These are phyloP conservation scores for Penicillium sp. DNA, from an alignment of 2,329 filamentous ascomycete species.

Conservation along the genomic window DNA sequence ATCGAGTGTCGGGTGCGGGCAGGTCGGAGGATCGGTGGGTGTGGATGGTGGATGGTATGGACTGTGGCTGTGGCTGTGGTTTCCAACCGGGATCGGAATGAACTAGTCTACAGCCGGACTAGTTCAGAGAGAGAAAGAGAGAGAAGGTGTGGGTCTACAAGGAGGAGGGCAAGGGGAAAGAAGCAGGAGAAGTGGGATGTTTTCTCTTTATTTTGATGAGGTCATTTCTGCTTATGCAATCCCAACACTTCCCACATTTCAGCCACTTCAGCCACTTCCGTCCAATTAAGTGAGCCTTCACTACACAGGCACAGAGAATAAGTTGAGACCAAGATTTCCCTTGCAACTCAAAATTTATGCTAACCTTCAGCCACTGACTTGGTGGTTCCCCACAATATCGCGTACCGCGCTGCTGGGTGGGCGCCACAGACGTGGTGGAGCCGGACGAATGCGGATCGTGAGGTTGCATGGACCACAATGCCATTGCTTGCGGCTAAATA, in stretches of 20 bases:
- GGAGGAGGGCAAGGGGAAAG: neutral
- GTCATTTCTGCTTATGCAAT: neutral
- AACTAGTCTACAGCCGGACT: slow-evolving; percentile 19
- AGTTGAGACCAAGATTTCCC: neutral
- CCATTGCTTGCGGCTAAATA: neutral
- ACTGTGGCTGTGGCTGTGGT: slow-evolving; percentile 13
- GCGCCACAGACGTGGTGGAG: slow-evolving; percentile 1
- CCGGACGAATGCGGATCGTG: neutral
- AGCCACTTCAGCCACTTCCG: no score
- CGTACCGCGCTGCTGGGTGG: neutral
- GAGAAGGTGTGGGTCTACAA: slow-evolving; percentile 5
- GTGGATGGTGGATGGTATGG: slow-evolving; percentile 1
- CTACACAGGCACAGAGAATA: no score
- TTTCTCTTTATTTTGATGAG: neutral
- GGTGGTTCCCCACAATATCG: neutral
- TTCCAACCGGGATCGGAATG: slow-evolving; percentile 4
- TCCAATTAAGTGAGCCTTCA: no score
- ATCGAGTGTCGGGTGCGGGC: no score
- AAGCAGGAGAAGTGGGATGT: slow-evolving; percentile 7
- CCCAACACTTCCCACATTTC: neutral
- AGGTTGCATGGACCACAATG: neutral
- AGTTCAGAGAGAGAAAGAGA: slow-evolving; percentile 3
- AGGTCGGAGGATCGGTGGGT: slow-evolving; percentile 4
- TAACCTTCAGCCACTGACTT: neutral
- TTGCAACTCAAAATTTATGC: neutral